phyloP scores from a whole-genome alignment of 1,284 basidiomycete genomes.

The Peniophora sp. region DNA sequence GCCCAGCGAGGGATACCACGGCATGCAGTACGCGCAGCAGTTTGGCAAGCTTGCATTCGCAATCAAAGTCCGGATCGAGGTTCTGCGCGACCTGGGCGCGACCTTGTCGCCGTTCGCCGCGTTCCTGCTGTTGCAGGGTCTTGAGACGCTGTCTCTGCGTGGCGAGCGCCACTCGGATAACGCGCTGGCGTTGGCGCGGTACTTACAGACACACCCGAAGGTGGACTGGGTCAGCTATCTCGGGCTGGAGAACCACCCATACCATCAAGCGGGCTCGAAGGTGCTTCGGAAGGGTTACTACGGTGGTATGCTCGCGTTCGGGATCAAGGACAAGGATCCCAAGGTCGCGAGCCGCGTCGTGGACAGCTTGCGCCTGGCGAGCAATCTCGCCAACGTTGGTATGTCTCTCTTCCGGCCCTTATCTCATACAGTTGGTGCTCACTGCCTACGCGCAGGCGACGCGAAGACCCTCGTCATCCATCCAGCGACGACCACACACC shows the following conservation, averaged over 20 bases:
- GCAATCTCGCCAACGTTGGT: constrained; percentile 74
- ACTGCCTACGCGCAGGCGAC: constrained; percentile 30
- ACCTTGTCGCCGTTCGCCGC: constrained; percentile 75
- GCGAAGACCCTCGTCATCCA: constrained; percentile 82
- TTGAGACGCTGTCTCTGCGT: constrained; percentile 81
- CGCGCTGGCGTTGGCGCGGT: constrained; percentile 62
- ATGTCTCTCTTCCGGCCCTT: constrained; percentile 4
- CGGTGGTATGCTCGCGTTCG: constrained; percentile 80
- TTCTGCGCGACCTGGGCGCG: constrained; percentile 76
- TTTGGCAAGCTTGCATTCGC: constrained; percentile 72
- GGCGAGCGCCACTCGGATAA: constrained; percentile 74
- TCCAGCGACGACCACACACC: constrained; percentile 79
- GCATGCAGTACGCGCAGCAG: constrained; percentile 63
- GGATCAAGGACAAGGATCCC: constrained; percentile 62
- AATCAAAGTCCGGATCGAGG: constrained; percentile 65
- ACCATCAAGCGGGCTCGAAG: constrained; percentile 53
- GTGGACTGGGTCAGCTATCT: constrained; percentile 82
- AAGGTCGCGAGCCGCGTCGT: constrained; percentile 59
- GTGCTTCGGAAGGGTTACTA: constrained; percentile 52
- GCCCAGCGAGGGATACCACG: constrained; percentile 82
- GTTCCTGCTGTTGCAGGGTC: constrained; percentile 78
- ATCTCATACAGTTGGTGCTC: neutral
- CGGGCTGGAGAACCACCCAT: constrained; percentile 61
- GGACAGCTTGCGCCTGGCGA: constrained; percentile 69
- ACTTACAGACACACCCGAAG: constrained; percentile 59